A percentile compares a stretch with the other conserved stretches of the same genome.
phyloP scores from a whole-genome alignment of 768 basidiomycete species.

The Collybiopsis luxurians region DNA sequence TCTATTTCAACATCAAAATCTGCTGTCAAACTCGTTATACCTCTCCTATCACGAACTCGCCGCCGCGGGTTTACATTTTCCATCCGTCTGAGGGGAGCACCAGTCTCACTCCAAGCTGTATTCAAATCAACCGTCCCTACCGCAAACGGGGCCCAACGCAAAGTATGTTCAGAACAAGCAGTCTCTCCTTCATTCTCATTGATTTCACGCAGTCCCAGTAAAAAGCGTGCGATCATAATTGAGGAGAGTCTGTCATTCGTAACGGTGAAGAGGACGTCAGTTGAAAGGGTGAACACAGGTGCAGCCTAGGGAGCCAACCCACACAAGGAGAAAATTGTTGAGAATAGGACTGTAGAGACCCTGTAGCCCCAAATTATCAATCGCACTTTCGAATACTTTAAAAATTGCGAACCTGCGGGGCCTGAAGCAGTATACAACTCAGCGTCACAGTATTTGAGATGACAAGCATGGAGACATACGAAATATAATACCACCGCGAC shows the following conservation, averaged over 20 bases:
- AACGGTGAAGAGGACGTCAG: not conserved
- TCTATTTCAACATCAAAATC: not conserved
- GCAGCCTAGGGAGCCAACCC: not conserved
- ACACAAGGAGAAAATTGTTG: constrained; percentile 1
- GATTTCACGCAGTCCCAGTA: not conserved
- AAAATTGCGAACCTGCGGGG: not conserved
- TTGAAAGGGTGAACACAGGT: not conserved
- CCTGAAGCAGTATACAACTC: too few species aligned
- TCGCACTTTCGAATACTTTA: not conserved
- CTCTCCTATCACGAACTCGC: too few species aligned
- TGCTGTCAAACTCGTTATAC: not conserved
- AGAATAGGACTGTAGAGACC: not conserved
- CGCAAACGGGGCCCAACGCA: not conserved
- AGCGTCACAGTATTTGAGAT: too few species aligned
- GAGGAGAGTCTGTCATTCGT: not conserved
- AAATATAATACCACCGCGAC: not conserved
- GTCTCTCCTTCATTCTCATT: not conserved
- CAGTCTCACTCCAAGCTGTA: not conserved
- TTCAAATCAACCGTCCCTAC: not conserved
- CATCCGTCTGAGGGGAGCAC: not conserved
- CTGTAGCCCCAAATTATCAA: not conserved
- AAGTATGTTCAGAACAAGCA: not conserved
- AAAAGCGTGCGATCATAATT: not conserved
- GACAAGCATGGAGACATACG: too few species aligned
- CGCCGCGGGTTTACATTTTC: not conserved